Base-by-base conservation (phyloP, 768 basidiomycete species). In the Exidia glandulosa region DNA sequence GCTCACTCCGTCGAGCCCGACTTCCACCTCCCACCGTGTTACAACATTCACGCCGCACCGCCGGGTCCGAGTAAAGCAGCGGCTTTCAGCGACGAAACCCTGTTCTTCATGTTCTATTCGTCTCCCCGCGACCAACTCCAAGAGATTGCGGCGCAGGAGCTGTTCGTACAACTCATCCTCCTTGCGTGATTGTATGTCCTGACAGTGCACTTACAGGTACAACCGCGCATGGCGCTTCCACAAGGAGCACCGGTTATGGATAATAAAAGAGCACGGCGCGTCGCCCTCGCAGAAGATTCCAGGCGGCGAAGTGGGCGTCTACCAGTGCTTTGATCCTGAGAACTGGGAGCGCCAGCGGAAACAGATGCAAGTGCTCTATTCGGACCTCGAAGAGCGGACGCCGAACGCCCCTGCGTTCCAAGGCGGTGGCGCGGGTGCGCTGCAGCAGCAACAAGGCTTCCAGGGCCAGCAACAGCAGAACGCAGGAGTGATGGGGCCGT, bases 91-190 rank as follows among this genome's bases (percentile, higher is more conserved):
- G 94, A 97, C 71, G 94, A 98, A 74, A 96, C 94, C 16, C 76
- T 98, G 30, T 96, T 98, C 74, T 95, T 91, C 80, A 94, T 95
- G 84, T 98, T 98, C 79, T 98, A 97, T 75, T 85, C 91, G 60
- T 86, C 84, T 73, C 92, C 94, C 60, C 78, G 90, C 67, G 94
- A 98, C 75, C 86, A 87, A 41, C 76, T 95, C 59, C 94, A 98
- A 72, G 94, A 98, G 73, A 82, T 93, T 57, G 94, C 94, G 16
- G 93, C 92, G 54, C 88, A 92, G 70, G 94, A 97, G 76, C 77
- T 98, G 92, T 95, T 74, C 72, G 90, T 85, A 2, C 13, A 13
- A 63, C 61, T 47, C 23, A 59, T 64, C 63, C 48, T 57, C 56
- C 45, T 32, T 59, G 16, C 45, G 23, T 33, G 27, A 12, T 19